Base-by-base conservation (phyloP, 1,284 basidiomycete genomes). In the Tranzscheliella williamsii region DNA sequence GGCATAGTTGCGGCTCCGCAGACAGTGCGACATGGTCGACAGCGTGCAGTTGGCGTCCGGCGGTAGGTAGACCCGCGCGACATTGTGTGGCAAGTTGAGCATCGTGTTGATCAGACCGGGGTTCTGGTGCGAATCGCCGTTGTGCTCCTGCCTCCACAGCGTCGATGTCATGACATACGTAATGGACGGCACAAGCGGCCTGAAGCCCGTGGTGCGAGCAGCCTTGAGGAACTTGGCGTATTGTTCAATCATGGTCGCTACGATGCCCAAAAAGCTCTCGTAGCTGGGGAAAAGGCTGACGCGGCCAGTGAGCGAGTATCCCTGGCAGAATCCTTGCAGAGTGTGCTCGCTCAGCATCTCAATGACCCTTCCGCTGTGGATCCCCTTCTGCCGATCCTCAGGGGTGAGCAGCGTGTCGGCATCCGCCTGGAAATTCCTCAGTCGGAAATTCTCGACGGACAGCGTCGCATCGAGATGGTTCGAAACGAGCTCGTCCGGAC, bases 341-440 rank as follows among this genome's bases (percentile, higher is more conserved):
- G 88, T 91, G 73, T 91, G 89, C 78, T 91, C 89, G 2, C 87
- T 89, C 21, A 92, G 84, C 67, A 91, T 90, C 79, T 93, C 90
- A 51, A 91, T 83, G 41, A 92, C 85, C 11, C 89, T 85, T 0
- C 89, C 90, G 29, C 86, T 86, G 32, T 76, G 18, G 13, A 32
- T n/a, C n/a, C 48, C 48, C 5, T 31, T 76, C 52, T 85, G 81
- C 11, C 80, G 85, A 42, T 85, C 83, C 20, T 80, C 81, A 1
- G 83, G 82, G 22, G 81, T 70, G 16, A 42, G 40, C 53, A 39
- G 46, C 38, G 79, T 80, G 42, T 80, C 78, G 1, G 81, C 80
- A 70, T 92, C 90, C 87, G 84, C 89, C 78, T 92, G 89, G 78
- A 91, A 86, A 79, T 90, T 86, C 42, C 90, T 84, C 1, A 36